These are phyloP conservation scores for Karstenula rhodostoma DNA, from an alignment of 2,329 filamentous ascomycete species.

Conservation along the genomic window DNA sequence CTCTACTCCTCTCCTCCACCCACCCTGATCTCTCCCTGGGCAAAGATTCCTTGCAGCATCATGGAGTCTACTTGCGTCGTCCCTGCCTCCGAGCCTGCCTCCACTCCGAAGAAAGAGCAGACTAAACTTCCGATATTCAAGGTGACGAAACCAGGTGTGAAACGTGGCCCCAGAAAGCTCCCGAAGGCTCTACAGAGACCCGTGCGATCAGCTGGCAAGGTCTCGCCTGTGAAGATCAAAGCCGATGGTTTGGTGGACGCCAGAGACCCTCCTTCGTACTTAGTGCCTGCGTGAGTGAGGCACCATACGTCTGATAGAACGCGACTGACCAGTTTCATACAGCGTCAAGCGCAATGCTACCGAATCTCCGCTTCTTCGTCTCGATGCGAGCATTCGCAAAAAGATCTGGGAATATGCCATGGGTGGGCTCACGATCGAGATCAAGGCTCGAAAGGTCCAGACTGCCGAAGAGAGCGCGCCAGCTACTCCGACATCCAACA, in stretches of 20 bases:
- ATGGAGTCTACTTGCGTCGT: conserved; percentile 4
- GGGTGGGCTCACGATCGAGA: conserved; percentile 16
- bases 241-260: conserved; percentile 3
- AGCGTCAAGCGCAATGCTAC: conserved; percentile 14
- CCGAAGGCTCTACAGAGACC: conserved; percentile 6
- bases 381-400: conserved; percentile 21
- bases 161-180: conserved; percentile 6
- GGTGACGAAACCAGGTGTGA: conserved; percentile 12
- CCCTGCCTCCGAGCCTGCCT: background rate
- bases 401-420: conserved; percentile 24
- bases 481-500: background rate
- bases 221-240: background rate
- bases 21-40: no score
- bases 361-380: conserved; percentile 22
- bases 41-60: background rate
- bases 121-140: conserved; percentile 5
- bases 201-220: background rate
- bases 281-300: conserved; percentile 4
- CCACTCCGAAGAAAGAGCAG: background rate
- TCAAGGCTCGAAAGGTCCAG: background rate
- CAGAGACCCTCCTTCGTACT: background rate
- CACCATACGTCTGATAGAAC: background rate
- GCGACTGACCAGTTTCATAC: background rate
- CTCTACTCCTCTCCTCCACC: background rate
- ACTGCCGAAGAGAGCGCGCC: background rate